Percentiles rank a stretch among this genome's conserved stretches.
Conservation (phyloP, 176 grass and related monocot species). For the Cenchrus americanus region DNA sequence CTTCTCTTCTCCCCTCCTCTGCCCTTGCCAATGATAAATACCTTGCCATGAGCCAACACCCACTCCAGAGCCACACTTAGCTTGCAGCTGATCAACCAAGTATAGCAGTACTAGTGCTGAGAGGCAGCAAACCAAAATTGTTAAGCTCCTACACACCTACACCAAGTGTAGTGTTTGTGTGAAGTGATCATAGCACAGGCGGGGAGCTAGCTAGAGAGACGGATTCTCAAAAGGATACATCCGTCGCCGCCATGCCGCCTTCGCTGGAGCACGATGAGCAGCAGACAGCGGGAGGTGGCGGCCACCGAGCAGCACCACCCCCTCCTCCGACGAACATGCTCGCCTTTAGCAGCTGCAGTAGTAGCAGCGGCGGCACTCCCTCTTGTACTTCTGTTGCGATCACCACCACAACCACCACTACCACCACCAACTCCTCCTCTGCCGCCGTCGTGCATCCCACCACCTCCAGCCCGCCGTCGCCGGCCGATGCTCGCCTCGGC, state of each 20-base stretch:
- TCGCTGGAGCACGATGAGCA: conserved; percentile 35
- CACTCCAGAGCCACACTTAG: conserved; percentile 25
- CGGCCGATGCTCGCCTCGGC: conserved; percentile 33
- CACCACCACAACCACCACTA: background rate
- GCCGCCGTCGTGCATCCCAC: conserved; percentile 58
- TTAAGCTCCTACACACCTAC: background rate
- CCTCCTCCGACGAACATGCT: background rate
- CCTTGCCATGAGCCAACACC: conserved; percentile 37
- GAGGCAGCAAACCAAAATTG: background rate
- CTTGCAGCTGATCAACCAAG: conserved; percentile 23
- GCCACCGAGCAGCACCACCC: background rate
- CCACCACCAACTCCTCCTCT: conserved; percentile 31
- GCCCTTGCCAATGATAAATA: conserved; percentile 56
- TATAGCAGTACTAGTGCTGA: no score
- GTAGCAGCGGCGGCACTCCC: background rate
- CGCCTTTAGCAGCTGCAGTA: background rate
- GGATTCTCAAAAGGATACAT: background rate
- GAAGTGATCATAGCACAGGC: background rate
- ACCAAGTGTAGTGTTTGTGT: background rate
- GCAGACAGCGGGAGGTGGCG: conserved; percentile 32
- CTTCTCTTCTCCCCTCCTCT: background rate
- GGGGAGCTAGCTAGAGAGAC: background rate
- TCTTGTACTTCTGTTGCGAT: background rate
- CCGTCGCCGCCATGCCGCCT: conserved; percentile 35
- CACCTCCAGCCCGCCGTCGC: conserved; percentile 53